Evolutionary conservation across 2,329 filamentous ascomycete species (phyloP).

Genomic region (Colletotrichum chrysophilum): DNA sequence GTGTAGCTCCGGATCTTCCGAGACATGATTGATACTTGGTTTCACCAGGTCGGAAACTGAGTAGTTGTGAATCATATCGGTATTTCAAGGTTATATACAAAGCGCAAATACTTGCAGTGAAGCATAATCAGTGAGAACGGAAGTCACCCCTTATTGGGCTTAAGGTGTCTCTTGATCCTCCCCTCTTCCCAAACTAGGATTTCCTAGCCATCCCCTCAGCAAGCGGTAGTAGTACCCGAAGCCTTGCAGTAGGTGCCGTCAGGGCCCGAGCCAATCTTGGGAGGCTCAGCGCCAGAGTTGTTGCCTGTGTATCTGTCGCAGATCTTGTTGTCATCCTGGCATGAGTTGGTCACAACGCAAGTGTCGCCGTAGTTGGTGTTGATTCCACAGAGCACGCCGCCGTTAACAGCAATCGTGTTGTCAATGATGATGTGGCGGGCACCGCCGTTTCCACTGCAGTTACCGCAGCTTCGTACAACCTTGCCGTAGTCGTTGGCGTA

Average conservation of each 20-base stretch:
- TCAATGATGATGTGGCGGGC: conserved; percentile 49
- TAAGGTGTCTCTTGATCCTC: no score
- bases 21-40: no score
- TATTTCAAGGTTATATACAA: background rate
- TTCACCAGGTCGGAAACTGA: no score
- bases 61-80: background rate
- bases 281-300: conserved; percentile 38
- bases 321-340: conserved; percentile 32
- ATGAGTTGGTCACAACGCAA: conserved; percentile 45
- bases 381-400: conserved; percentile 50
- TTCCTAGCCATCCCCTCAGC: background rate
- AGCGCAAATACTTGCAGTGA: background rate
- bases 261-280: conserved; percentile 39
- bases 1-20: no score
- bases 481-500: conserved; percentile 54
- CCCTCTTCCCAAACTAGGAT: no score
- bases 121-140: background rate
- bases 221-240: conserved; percentile 17
- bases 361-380: conserved; percentile 58
- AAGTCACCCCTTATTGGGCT: no score
- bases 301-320: conserved; percentile 43
- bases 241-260: conserved; percentile 38
- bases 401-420: conserved; percentile 44
- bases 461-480: conserved; percentile 55
- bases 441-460: conserved; percentile 46